Base-by-base conservation (phyloP, 2,329 filamentous ascomycete genomes). In the Neocucurbitaria cava region DNA sequence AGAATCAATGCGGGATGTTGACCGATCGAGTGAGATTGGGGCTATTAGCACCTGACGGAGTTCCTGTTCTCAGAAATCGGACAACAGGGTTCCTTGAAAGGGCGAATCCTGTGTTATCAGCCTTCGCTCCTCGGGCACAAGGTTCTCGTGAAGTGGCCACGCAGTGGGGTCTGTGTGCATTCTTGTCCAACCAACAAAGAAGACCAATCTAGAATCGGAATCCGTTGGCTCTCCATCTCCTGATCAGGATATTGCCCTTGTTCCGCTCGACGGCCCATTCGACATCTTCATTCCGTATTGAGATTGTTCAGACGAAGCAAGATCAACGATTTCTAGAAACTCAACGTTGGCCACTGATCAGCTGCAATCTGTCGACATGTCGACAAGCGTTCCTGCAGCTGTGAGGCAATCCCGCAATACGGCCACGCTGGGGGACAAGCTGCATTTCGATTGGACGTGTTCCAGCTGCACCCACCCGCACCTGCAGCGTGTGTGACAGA, bases 401-500 rank as follows among this genome's bases (percentile, higher is more conserved):
- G 59, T 66, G 62, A 69, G 69, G 69, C 62, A 61, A 66, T 71
- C 65, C 69, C 70, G 70, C 71, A 62, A 65, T 64, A 61, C 63
- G 65, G 59, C 49, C 58, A 52, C 48, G 57, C 68, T 67, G 67
- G 61, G 49, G 41, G 30, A 33, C 39, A 17, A 17, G 36, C 42
- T 33, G 49, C 39, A 40, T 36, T 15, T 36, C 58, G 54, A 73
- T 73, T 73, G 72, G 71, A 21, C 51, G 55, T 52, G 65, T 68
- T 59, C 51, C 47, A 61, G 40, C 64, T 74, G 72, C 69, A 74
- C 54, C 48, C 61, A 71, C 71, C 72, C 72, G 72, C 63, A 56
- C 59, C 55, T 74, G 71, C 72, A 74, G 72, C 71, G 58, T 72
- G 58, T 72, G 71, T 72, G 65, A 72, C 71, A 60, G 60, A 66